A percentile compares a stretch with the other conserved stretches of the same genome.
phyloP scores from a whole-genome alignment of 306 rosid species.

The Glycine tomentella region DNA sequence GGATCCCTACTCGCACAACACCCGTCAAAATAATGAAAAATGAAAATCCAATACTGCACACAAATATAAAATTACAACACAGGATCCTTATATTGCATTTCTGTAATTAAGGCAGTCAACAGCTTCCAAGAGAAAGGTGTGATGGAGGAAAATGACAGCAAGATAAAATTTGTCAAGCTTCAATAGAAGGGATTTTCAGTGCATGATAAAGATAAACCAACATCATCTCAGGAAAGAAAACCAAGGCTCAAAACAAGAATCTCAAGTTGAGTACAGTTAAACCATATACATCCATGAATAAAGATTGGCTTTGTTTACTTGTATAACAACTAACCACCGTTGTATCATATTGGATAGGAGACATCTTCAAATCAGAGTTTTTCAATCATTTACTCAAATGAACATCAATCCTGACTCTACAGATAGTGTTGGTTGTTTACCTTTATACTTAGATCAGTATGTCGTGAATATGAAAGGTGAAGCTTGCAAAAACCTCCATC shows the following conservation, averaged over 20 bases:
- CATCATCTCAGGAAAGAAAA: neutral
- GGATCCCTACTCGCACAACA: neutral
- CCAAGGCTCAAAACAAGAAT: slow-evolving; percentile 19
- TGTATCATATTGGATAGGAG: neutral
- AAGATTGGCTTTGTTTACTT: slow-evolving; percentile 5
- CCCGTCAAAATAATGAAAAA: neutral
- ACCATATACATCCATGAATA: neutral
- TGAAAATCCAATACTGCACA: neutral
- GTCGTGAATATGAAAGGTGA: slow-evolving; percentile 94
- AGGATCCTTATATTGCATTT: neutral
- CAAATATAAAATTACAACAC: neutral
- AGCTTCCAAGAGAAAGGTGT: neutral
- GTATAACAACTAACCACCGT: slow-evolving; percentile 1
- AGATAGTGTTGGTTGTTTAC: slow-evolving; percentile 46
- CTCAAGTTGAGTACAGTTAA: neutral
- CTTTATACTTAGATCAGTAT: slow-evolving; percentile 98
- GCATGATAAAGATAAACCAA: neutral
- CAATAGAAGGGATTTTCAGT: slow-evolving; percentile 7
- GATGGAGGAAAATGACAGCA: neutral
- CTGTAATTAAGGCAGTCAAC: neutral
- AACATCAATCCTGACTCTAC: neutral
- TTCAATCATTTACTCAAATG: slow-evolving; percentile 27
- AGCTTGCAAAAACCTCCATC: slow-evolving; percentile 99
- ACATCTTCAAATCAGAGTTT: slow-evolving; percentile 1
- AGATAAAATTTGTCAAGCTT: neutral